Base-by-base conservation (phyloP, 345 rosid genomes). In the Brassica cretica region DNA sequence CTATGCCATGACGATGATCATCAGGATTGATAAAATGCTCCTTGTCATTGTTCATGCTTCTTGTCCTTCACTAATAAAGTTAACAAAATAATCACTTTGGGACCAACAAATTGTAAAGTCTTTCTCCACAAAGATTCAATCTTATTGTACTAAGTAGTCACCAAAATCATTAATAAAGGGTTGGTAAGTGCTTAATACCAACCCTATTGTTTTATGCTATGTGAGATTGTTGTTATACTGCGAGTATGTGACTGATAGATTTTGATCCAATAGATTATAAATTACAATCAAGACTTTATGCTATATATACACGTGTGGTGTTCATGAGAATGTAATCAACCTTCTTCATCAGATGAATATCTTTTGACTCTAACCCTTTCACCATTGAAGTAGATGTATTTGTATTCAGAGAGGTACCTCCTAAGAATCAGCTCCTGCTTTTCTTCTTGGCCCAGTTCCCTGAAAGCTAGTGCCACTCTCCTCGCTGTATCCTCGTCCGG, bases 311-410 rank as follows among this genome's bases (percentile, higher is more conserved):
- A 72, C 19, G 32, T 64, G 16, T 25, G 14, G 71, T 15, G 63
- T 49, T 73, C 24, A 63, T 58, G 14, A 61, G 32, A 76, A 76
- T 32, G 66, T 7, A 44, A 64, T 85, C 71, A 75, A 33, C 63
- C 81, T 71, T 84, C 79, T 29, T 84, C 82, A 64, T 84, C 82
- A 62, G 86, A 80, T 14, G 56, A 39, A 41, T 79, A 75, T 84
- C 93, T 88, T 85, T 82, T 87, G 27, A 92, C 92, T 81, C 81
- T 87, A 74, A 89, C 90, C 51, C 93, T 80, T 78, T 94, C 97
- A 16, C 97, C 97, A 16, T 88, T 88, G 61, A 94, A 94, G 84
- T 90, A 91, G 15, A 88, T 72, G 72, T 86, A 94, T 83, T 92
- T 94, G 92, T 84, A 90, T 77, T 84, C 85, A 76, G 82, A 71